Percentiles rank a stretch among this genome's conserved stretches.
Conservation (phyloP, 2,329 filamentous ascomycete genomes). For the Colletotrichum zoysiae region DNA sequence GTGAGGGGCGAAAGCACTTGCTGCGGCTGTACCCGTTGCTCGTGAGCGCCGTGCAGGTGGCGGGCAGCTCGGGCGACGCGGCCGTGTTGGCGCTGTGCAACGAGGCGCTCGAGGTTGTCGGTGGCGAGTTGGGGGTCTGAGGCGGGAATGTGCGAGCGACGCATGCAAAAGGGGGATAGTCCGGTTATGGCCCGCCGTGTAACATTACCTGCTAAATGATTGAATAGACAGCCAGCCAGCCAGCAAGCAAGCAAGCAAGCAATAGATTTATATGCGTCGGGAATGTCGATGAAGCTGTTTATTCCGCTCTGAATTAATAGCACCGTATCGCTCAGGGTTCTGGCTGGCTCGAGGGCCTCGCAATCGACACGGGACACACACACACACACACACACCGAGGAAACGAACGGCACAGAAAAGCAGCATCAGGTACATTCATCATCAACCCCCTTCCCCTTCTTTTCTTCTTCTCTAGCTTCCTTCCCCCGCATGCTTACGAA, state of each 20-base stretch:
- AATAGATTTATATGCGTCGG: background rate
- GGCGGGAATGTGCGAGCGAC: background rate
- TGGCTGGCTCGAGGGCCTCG: background rate
- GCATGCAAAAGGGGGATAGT: background rate
- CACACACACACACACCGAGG: too few relatives aligned
- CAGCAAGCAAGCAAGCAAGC: background rate
- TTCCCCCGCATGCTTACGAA: background rate
- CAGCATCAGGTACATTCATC: too few relatives aligned
- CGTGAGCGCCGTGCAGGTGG: slow-evolving; percentile 71
- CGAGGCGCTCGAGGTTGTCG: slow-evolving; percentile 72
- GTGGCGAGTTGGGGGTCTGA: slow-evolving; percentile 64
- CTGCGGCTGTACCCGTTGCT: slow-evolving; percentile 84
- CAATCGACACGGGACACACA: background rate
- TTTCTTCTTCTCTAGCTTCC: background rate
- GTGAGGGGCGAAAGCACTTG: slow-evolving; percentile 78
- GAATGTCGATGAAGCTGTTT: background rate
- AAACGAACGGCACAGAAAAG: background rate
- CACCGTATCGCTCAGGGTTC: background rate
- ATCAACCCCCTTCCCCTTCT: too few relatives aligned
- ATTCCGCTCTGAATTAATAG: background rate
- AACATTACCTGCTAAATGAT: slow-evolving; percentile 12
- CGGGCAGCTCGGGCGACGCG: slow-evolving; percentile 69
- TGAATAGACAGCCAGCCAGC: background rate
- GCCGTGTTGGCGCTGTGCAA: slow-evolving; percentile 69
- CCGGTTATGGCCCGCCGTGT: slow-evolving; percentile 7